These are phyloP conservation scores for Solanum rostratum DNA, from an alignment of 257 asterid genomes.

Conservation along the genomic window DNA sequence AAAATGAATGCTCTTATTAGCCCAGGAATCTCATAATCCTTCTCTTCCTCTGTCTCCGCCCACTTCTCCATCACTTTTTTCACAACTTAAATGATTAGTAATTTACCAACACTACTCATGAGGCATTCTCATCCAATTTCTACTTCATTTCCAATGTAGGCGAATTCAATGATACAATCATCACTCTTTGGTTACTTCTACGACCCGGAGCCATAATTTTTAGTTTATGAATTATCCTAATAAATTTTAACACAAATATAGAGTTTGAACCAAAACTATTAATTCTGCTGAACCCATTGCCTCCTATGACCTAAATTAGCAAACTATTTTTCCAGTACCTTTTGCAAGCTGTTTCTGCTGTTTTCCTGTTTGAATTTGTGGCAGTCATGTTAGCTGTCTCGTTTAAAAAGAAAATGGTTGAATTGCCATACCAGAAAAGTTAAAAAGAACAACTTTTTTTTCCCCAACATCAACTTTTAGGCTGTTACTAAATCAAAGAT, in stretches of 20 bases:
- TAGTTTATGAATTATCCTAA: neutral
- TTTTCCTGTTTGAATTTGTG: neutral
- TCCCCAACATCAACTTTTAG: neutral
- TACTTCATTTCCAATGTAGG: neutral
- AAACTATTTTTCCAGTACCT: neutral
- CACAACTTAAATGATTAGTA: conserved; percentile 21
- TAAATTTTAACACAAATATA: neutral
- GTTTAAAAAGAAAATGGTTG: neutral
- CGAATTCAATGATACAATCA: neutral
- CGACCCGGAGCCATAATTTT: neutral
- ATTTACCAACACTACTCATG: conserved; percentile 8
- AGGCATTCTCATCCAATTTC: neutral
- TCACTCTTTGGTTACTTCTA: neutral
- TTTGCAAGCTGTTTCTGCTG: neutral
- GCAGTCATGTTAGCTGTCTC: neutral
- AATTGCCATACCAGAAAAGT: neutral
- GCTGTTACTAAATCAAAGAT: neutral
- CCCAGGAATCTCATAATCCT: conserved; percentile 21
- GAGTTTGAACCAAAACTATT: neutral
- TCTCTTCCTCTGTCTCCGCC: conserved; percentile 5
- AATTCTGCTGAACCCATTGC: neutral
- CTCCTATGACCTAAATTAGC: neutral
- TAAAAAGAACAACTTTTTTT: neutral
- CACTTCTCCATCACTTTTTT: conserved; percentile 15
- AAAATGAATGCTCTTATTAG: neutral